These are phyloP conservation scores for Candida verbasci DNA, from an alignment of 805 yeast species.

Conservation along the genomic window DNA sequence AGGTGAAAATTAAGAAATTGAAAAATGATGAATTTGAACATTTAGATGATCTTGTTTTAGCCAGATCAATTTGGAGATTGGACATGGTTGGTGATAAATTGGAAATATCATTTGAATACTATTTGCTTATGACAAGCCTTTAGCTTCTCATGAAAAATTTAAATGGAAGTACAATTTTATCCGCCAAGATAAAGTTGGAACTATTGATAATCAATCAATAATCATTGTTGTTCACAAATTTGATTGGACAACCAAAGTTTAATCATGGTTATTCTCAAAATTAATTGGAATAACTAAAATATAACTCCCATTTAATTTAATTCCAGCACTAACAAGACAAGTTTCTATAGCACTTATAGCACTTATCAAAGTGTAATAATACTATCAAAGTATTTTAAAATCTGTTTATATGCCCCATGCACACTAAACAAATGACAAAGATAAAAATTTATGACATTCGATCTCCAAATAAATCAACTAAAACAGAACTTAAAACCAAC, in stretches of 20 bases:
- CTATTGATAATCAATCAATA: neutral
- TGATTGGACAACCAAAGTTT: neutral
- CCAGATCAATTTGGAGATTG: slow-evolving; percentile 2
- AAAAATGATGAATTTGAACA: neutral
- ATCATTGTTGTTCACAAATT: neutral
- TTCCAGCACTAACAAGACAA: neutral
- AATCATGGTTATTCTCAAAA: slow-evolving; percentile 7
- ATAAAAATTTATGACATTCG: too few relatives aligned
- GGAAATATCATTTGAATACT: too few relatives aligned
- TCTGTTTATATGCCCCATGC: slow-evolving; percentile 5
- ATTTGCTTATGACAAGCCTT: neutral
- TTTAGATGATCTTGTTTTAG: slow-evolving; percentile 1
- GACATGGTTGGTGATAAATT: neutral
- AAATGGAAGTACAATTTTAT: neutral
- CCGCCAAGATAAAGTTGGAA: slow-evolving; percentile 2
- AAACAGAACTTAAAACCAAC: neutral
- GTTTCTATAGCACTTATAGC: too few relatives aligned
- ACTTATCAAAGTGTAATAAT: too few relatives aligned
- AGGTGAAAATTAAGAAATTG: neutral
- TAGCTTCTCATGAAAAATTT: neutral
- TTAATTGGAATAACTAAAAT: slow-evolving; percentile 6
- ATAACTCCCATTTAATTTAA: neutral
- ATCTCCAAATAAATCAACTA: slow-evolving; percentile 5
- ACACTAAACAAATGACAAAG: slow-evolving; percentile 1
- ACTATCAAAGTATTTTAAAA: too few relatives aligned